These are phyloP conservation scores for Porcisia hertigi DNA, from an alignment of 208 protist species.

Conservation along the genomic window DNA sequence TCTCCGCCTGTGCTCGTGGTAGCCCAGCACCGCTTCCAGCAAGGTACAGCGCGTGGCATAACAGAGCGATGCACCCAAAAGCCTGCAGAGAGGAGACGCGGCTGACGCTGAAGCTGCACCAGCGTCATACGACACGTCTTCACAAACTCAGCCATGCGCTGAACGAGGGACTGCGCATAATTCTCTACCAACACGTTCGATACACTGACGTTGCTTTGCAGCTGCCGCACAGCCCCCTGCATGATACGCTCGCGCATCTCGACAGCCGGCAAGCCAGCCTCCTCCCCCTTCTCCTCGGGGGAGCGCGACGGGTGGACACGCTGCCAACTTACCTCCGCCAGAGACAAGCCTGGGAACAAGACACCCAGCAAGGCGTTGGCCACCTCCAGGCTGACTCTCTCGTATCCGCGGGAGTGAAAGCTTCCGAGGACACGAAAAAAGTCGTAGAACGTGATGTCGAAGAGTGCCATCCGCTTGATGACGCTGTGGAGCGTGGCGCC, in stretches of 20 bases:
- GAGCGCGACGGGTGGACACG: not conserved
- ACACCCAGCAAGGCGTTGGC: conserved; percentile 10
- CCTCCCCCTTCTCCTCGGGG: not conserved
- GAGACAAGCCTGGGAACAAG: not conserved
- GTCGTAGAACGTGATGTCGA: conserved; percentile 20
- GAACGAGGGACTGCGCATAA: not conserved
- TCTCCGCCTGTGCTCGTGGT: conserved; percentile 13
- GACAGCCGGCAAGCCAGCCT: conserved; percentile 4
- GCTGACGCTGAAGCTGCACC: conserved; percentile 22
- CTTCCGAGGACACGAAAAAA: conserved; percentile 33
- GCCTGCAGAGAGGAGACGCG: conserved; percentile 29
- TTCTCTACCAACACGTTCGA: not conserved
- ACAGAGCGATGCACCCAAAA: conserved; percentile 67
- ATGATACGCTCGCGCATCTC: conserved; percentile 22
- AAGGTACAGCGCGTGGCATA: conserved; percentile 38
- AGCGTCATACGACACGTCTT: conserved; percentile 14
- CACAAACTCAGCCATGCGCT: conserved; percentile 18
- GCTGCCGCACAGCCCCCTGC: not conserved
- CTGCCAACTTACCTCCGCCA: not conserved
- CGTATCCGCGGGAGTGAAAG: not conserved
- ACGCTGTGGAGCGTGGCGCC: not conserved
- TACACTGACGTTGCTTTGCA: not conserved
- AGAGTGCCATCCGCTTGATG: conserved; percentile 4
- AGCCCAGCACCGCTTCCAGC: conserved; percentile 66
- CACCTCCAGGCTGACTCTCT: conserved; percentile 6